Base-by-base conservation (phyloP, 192 early-diverging fungal species). In the Backusella macrospora region DNA sequence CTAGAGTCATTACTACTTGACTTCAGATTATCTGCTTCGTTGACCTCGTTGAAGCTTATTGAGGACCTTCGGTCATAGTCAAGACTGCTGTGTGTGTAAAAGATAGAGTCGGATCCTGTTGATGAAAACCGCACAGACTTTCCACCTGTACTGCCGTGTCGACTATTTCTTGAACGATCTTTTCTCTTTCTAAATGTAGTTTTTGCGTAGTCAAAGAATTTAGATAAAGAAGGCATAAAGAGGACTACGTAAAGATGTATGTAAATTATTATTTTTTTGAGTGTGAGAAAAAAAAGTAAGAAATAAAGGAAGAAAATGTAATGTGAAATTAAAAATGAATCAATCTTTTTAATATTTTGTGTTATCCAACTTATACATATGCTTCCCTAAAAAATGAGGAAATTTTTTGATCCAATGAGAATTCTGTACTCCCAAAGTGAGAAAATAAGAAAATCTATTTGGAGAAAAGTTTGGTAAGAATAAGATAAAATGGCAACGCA, bases 41-140 rank as follows among this genome's bases (percentile, higher is more conserved):
- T 42, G n/a, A 29, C 7, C 5, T 76, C 68, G 12, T 47, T 55
- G 29, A 62, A 26, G 39, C 39, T 39, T 23, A 71, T 48, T 34
- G 59, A 44, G 8, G 62, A 71, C 23, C 67, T 46, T 70, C 75
- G 52, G 45, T 76, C 75, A 44, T 76, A 76, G 39, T 76, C 75
- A n/a, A 47, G 14, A 14, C 46, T 65, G n/a, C 75, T 71, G 38
- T 76, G 64, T 38, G 75, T 76, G 44, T 65, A 76, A 71, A 65
- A 71, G 12, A 76, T 46, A 26, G 75, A 70, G 37, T 18, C 64
- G 10, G 42, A 49, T 2, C 43, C 40, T 29, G 34, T 62, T 3
- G 52, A 59, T 59, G 59, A 63, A 55, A 76, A 76, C 12, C 69
- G 75, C 21, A 76, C 75, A 14, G 69, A 76, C 42, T 76, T 76